phyloP scores from a whole-genome alignment of 23 red algal genomes.

The Cyanidiococcus yangmingshanensis region DNA sequence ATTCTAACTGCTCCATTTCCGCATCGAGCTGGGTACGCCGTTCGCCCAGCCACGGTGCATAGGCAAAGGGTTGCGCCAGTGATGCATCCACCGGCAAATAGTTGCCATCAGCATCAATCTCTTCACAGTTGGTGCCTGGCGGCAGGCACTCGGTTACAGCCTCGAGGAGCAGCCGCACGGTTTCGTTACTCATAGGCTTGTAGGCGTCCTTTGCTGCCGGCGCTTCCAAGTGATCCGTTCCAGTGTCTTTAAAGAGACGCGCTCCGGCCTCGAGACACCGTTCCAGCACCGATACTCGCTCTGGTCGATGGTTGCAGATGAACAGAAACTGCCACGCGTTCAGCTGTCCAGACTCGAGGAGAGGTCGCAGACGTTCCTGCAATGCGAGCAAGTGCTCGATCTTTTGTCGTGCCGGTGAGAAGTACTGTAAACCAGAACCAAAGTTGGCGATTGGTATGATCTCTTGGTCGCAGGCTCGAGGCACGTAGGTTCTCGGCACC shows the following conservation, averaged over 20 bases:
- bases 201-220: neutral
- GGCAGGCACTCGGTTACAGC: constrained; percentile 1
- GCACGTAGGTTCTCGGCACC: neutral
- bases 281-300: neutral
- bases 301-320: constrained; percentile 11
- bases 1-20: constrained; percentile 11
- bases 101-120: neutral
- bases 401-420: neutral
- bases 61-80: neutral
- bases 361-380: constrained; percentile 4
- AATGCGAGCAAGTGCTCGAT: neutral
- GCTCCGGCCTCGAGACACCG: constrained; percentile 1
- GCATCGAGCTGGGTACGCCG: constrained; percentile 17
- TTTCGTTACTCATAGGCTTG: neutral
- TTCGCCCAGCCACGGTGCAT: neutral
- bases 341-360: neutral
- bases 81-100: neutral
- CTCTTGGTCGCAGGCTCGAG: constrained; percentile 8
- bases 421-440: constrained; percentile 8
- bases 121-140: neutral
- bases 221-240: neutral
- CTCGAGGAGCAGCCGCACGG: neutral
- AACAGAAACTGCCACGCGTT: constrained; percentile 1
- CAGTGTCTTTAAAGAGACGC: neutral
- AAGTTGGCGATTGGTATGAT: constrained; percentile 6